These are phyloP conservation scores for Tetramitus jugosus DNA, from an alignment of 208 protist genomes.

Conservation along the genomic window DNA sequence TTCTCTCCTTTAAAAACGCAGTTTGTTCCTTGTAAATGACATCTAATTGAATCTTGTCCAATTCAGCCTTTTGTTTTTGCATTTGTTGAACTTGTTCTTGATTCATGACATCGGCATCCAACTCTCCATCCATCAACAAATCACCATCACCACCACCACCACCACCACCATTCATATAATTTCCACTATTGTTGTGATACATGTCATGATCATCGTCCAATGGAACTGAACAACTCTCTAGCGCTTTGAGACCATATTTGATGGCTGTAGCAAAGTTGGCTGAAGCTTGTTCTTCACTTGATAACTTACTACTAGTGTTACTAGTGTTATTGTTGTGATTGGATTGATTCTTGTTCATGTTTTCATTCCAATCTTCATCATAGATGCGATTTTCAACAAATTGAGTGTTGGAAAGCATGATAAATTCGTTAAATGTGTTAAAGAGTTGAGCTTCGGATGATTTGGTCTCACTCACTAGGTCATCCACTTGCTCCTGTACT, in stretches of 20 bases:
- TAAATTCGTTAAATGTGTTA: constrained; percentile 21
- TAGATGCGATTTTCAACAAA: constrained; percentile 4
- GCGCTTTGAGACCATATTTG: neutral
- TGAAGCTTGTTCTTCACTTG: neutral
- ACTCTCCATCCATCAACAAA: neutral
- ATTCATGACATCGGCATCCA: neutral
- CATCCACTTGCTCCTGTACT: neutral
- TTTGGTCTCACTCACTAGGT: neutral
- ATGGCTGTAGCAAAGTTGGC: neutral
- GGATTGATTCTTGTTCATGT: neutral
- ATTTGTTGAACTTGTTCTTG: neutral
- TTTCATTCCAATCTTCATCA: neutral
- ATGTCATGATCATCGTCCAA: neutral
- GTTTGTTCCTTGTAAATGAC: neutral
- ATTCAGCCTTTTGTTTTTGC: neutral
- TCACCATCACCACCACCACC: neutral
- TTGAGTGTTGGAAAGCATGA: constrained; percentile 19
- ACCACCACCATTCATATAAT: neutral
- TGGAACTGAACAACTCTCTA: neutral
- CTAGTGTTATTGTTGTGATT: neutral
- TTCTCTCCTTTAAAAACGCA: neutral
- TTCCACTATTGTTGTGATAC: neutral
- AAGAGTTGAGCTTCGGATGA: neutral
- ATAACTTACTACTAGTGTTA: neutral
- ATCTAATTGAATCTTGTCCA: neutral